Conservation (phyloP, 371 early-diverging fungal genomes). For the Choanephora cucurbitarum region DNA sequence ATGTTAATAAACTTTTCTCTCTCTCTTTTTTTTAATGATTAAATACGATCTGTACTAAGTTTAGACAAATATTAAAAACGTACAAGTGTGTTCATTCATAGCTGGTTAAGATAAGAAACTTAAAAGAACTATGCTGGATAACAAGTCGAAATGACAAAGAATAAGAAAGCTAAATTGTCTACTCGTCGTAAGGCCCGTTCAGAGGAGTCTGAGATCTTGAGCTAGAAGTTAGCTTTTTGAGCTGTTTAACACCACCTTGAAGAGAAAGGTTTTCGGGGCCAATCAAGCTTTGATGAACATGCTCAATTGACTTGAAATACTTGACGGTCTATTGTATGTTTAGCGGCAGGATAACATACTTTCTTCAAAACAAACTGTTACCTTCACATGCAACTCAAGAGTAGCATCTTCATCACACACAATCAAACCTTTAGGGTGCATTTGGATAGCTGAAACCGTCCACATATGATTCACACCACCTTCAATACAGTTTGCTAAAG, state of each 20-base stretch:
- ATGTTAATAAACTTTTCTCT: too few species aligned
- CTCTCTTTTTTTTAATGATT: too few species aligned
- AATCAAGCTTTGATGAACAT: constrained; percentile 81
- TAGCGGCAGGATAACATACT: neutral
- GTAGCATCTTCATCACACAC: constrained; percentile 92
- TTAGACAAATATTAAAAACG: too few species aligned
- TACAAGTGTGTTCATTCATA: too few species aligned
- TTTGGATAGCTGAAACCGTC: constrained; percentile 86
- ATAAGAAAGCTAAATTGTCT: constrained; percentile 8
- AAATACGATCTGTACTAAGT: too few species aligned
- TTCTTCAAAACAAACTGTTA: constrained; percentile 5
- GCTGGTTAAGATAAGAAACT: too few species aligned
- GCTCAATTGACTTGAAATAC: constrained; percentile 90
- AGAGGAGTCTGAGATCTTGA: constrained; percentile 32
- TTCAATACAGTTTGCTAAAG: constrained; percentile 83
- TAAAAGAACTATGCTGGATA: too few species aligned
- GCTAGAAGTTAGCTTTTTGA: constrained; percentile 14
- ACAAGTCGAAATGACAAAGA: too few species aligned
- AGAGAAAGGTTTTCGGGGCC: constrained; percentile 81
- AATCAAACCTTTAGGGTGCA: constrained; percentile 80
- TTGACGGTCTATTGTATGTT: constrained; percentile 65
- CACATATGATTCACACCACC: constrained; percentile 87
- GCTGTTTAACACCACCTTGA: constrained; percentile 56
- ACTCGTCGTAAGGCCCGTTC: constrained; percentile 32
- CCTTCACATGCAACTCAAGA: constrained; percentile 82